phyloP scores from a whole-genome alignment of 441 rosid genomes.

The Populus hybrid region DNA sequence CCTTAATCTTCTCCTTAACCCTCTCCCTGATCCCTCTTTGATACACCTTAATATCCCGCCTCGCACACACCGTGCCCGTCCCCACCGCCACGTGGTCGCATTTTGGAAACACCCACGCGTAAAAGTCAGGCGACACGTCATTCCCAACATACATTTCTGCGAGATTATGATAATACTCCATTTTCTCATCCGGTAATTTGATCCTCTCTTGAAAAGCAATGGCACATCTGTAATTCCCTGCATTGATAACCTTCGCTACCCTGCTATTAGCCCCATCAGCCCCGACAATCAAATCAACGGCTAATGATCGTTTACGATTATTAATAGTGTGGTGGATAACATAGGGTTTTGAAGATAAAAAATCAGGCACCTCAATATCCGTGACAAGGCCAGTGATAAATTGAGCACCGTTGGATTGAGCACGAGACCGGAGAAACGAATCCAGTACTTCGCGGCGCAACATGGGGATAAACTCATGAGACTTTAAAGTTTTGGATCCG shows the following conservation, averaged over 20 bases:
- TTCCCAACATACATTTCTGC: conserved; percentile 65
- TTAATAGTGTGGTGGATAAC: conserved; percentile 40
- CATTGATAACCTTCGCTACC: conserved; percentile 50
- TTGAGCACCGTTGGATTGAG: conserved; percentile 44
- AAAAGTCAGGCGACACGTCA: conserved; percentile 69
- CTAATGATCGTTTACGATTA: conserved; percentile 28
- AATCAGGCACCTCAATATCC: conserved; percentile 35
- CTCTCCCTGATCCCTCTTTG: conserved; percentile 47
- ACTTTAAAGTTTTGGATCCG: conserved; percentile 46
- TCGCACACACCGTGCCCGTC: conserved; percentile 45
- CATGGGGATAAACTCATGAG: conserved; percentile 63
- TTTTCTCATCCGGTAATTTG: conserved; percentile 51
- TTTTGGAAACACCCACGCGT: conserved; percentile 68
- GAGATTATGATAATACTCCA: conserved; percentile 53
- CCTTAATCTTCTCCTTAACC: conserved; percentile 41
- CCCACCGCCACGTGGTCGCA: conserved; percentile 78
- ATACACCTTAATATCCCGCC: conserved; percentile 36
- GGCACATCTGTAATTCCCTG: conserved; percentile 52
- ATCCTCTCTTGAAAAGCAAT: conserved; percentile 69
- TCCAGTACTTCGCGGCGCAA: conserved; percentile 73
- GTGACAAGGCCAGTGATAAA: conserved; percentile 49
- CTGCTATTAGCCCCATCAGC: conserved; percentile 67
- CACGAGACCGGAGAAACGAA: conserved; percentile 57
- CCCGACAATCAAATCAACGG: conserved; percentile 54
- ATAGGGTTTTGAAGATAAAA: conserved; percentile 38